A percentile compares a stretch with the other conserved stretches of the same genome.
These are phyloP conservation scores for Coccomyxa sp. DNA, from an alignment of 139 green algal species.

Conservation along the genomic window DNA sequence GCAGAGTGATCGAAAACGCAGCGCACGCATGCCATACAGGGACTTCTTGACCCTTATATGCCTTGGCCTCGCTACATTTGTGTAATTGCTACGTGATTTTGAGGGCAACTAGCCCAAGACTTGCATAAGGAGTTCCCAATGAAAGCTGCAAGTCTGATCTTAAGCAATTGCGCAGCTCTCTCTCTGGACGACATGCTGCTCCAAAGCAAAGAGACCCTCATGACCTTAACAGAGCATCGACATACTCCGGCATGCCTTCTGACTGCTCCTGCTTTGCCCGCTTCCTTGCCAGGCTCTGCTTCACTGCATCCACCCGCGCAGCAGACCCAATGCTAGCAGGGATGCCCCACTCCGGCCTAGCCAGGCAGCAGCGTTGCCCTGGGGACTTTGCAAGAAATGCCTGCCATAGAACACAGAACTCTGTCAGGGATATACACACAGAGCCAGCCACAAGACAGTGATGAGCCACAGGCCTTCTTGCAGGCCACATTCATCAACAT, in stretches of 20 bases:
- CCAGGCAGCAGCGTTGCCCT: conserved; percentile 23
- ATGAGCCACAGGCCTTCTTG: background rate
- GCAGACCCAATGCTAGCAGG: conserved; percentile 45
- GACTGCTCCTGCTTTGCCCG: background rate
- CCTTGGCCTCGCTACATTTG: too few relatives aligned
- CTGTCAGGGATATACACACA: background rate
- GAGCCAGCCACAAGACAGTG: background rate
- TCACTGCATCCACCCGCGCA: conserved; percentile 29
- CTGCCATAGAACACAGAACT: background rate
- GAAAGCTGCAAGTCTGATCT: too few relatives aligned
- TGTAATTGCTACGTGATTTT: too few relatives aligned
- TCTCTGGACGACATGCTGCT: background rate
- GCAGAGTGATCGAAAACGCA: too few relatives aligned
- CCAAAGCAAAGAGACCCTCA: background rate
- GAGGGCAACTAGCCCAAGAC: too few relatives aligned
- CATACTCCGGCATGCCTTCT: background rate
- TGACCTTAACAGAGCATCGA: background rate
- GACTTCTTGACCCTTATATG: too few relatives aligned
- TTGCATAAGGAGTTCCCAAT: too few relatives aligned
- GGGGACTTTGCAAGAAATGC: conserved; percentile 36
- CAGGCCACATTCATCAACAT: background rate
- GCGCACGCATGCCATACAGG: too few relatives aligned
- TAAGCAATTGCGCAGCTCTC: too few relatives aligned
- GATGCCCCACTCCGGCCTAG: conserved; percentile 41
- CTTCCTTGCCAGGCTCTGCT: conserved; percentile 5